Percentiles rank a stretch among this genome's conserved stretches.
Conservation (phyloP, 2,329 filamentous ascomycete genomes). For the Elsinoe fawcettii region DNA sequence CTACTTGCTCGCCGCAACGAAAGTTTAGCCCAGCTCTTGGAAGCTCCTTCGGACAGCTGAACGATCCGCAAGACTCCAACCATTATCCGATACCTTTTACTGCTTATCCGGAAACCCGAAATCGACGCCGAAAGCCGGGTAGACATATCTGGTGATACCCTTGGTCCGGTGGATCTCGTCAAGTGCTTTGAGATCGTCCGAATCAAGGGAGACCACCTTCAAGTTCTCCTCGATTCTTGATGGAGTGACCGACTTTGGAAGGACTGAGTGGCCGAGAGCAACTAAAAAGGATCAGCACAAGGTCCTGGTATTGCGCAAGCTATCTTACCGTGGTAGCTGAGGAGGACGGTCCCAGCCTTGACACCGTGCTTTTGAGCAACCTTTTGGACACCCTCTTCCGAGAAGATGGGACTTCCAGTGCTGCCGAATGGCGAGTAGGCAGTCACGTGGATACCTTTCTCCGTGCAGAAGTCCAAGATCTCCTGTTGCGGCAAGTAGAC, state of each 20-base stretch:
- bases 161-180: conserved; percentile 40
- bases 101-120: conserved; percentile 44
- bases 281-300: conserved; percentile 40
- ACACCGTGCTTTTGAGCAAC: conserved; percentile 45
- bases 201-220: conserved; percentile 57
- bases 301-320: background rate
- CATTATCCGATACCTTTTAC: conserved; percentile 12
- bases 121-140: conserved; percentile 43
- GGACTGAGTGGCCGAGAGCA: conserved; percentile 59
- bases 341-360: conserved; percentile 48
- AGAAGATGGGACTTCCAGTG: conserved; percentile 42
- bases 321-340: conserved; percentile 63
- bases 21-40: conserved; percentile 69
- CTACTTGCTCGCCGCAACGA: conserved; percentile 81
- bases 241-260: conserved; percentile 64
- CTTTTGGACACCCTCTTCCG: conserved; percentile 40
- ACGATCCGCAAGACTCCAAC: background rate
- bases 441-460: conserved; percentile 62
- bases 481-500: conserved; percentile 64
- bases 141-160: conserved; percentile 41
- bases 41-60: conserved; percentile 32
- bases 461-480: conserved; percentile 59
- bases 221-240: conserved; percentile 63
- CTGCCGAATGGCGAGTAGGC: conserved; percentile 54
- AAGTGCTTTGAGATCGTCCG: conserved; percentile 51